These are phyloP conservation scores for Ophiostoma angusticollis DNA, from an alignment of 2,329 filamentous ascomycete species.

Conservation along the genomic window DNA sequence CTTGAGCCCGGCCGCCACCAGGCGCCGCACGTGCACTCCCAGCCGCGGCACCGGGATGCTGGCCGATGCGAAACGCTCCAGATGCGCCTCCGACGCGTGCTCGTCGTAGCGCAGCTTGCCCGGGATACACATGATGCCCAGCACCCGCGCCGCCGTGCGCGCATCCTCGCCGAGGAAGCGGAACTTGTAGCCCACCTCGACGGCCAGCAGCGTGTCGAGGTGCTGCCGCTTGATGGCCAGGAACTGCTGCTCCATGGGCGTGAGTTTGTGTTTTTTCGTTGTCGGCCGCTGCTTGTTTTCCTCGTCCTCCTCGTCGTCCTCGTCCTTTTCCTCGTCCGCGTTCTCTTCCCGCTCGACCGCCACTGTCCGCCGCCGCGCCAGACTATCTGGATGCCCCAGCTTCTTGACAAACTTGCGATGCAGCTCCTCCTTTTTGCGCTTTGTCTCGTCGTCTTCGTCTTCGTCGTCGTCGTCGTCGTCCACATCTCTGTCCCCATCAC, in stretches of 20 bases:
- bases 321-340: constrained; percentile 34
- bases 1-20: constrained; percentile 87
- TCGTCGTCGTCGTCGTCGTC: constrained; percentile 23
- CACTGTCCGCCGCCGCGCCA: constrained; percentile 48
- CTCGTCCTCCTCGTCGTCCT: constrained; percentile 43
- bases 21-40: constrained; percentile 83
- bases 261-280: constrained; percentile 53
- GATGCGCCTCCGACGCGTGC: constrained; percentile 81
- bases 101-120: constrained; percentile 93
- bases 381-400: constrained; percentile 72
- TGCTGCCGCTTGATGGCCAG: constrained; percentile 88
- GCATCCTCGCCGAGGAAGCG: constrained; percentile 95
- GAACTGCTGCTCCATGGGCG: constrained; percentile 86
- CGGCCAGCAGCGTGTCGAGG: constrained; percentile 76
- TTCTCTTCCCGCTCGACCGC: constrained; percentile 31
- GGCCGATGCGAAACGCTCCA: constrained; percentile 84
- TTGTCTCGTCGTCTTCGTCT: constrained; percentile 27
- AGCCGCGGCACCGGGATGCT: constrained; percentile 89
- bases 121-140: constrained; percentile 92
- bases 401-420: constrained; percentile 84
- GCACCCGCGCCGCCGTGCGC: constrained; percentile 71
- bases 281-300: constrained; percentile 33
- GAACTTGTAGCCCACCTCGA: constrained; percentile 98
- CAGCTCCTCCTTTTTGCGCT: constrained; percentile 46
- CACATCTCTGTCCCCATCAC: background rate